Percentiles rank a stretch among this genome's conserved stretches.
Conservation (phyloP, 192 early-diverging fungal species). For the Radiomyces spectabilis region DNA sequence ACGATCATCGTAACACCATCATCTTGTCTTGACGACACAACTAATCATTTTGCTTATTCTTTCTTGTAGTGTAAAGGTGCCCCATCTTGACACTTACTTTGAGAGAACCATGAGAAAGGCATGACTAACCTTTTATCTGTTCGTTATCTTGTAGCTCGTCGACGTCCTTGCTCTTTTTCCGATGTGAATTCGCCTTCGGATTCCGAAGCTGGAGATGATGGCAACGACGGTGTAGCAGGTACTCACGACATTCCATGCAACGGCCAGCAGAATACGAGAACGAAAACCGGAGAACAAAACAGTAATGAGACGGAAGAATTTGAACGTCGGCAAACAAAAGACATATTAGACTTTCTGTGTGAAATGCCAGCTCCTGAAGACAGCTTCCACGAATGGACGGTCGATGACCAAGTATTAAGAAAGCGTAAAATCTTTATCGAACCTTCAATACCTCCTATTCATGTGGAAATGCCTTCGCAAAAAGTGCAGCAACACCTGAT, state of each 20-base stretch:
- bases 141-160: constrained; percentile 16
- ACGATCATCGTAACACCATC: not conserved
- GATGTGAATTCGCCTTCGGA: no score
- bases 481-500: constrained; percentile 11
- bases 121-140: not conserved
- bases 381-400: not conserved
- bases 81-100: no score
- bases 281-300: not conserved
- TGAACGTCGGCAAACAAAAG: no score
- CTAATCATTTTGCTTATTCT: not conserved
- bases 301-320: not conserved
- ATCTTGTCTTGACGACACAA: not conserved
- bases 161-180: constrained; percentile 28
- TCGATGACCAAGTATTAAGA: not conserved
- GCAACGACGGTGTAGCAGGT: not conserved
- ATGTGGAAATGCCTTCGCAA: constrained; percentile 11
- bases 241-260: not conserved
- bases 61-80: constrained; percentile 19
- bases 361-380: no score
- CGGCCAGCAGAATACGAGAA: not conserved
- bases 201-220: constrained; percentile 10
- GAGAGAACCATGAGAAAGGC: not conserved
- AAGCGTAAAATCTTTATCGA: not conserved
- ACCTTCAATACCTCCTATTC: not conserved
- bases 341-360: no score